These are phyloP conservation scores for Fusarium marasasianum DNA, from an alignment of 2,329 filamentous ascomycete species.

Conservation along the genomic window DNA sequence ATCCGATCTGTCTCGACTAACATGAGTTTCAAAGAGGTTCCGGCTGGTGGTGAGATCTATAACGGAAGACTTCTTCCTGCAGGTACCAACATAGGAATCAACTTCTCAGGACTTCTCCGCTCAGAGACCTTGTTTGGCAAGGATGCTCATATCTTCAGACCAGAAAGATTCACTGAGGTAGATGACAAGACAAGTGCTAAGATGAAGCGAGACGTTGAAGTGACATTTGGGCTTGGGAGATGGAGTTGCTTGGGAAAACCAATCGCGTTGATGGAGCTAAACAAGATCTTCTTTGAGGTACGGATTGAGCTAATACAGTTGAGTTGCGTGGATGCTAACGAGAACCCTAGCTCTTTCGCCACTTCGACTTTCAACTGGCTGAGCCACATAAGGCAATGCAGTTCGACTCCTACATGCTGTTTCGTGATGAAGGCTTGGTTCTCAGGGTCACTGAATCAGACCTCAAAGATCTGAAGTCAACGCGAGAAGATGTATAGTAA, in stretches of 20 bases:
- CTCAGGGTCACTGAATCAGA: background rate
- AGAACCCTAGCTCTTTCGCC: background rate
- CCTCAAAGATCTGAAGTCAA: background rate
- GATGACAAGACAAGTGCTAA: background rate
- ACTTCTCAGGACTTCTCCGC: background rate
- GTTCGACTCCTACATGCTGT: background rate
- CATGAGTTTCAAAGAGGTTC: background rate
- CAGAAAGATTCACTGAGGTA: background rate
- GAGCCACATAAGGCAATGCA: background rate
- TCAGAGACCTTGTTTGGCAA: background rate
- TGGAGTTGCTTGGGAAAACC: background rate
- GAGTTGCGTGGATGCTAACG: background rate
- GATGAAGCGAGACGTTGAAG: background rate
- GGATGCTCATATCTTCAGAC: background rate
- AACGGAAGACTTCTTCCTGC: background rate
- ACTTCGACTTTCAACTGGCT: background rate
- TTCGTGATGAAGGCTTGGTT: background rate
- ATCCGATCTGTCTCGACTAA: background rate
- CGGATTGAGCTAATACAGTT: fast-evolving
- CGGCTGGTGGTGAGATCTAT: background rate
- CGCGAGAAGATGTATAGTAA: too few species aligned
- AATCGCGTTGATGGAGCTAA: background rate
- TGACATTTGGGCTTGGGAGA: background rate
- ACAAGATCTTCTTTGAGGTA: background rate
- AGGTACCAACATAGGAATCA: background rate